Percentiles rank a stretch among this genome's conserved stretches.
phyloP scores from a whole-genome alignment of 495 filamentous ascomycete genomes.

The Xylaria sp. region DNA sequence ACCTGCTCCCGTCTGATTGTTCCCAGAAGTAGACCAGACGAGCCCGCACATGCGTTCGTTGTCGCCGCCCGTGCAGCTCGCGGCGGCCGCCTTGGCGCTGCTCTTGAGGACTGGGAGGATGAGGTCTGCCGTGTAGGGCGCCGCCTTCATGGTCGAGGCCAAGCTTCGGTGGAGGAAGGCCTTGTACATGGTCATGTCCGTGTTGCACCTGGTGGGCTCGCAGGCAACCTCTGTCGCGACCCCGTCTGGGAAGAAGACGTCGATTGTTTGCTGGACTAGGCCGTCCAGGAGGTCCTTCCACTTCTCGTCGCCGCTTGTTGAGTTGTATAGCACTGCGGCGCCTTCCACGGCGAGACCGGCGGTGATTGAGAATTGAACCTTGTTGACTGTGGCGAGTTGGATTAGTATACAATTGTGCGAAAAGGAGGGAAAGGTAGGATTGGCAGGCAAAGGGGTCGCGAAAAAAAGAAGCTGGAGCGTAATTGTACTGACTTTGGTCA shows the following conservation, averaged over 20 bases:
- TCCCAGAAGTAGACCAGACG: conserved; percentile 61
- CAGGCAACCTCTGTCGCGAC: conserved; percentile 66
- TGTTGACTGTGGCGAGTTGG: conserved; percentile 44
- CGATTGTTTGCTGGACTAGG: conserved; percentile 60
- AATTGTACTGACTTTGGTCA: conserved; percentile 35
- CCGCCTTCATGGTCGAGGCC: conserved; percentile 68
- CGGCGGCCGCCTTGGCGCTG: conserved; percentile 70
- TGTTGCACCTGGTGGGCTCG: conserved; percentile 65
- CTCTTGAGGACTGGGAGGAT: conserved; percentile 70
- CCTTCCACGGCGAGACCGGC: conserved; percentile 70
- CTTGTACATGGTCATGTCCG: conserved; percentile 79
- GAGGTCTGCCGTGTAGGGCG: conserved; percentile 64
- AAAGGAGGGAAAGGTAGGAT: neutral
- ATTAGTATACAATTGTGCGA: neutral
- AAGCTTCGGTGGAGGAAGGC: conserved; percentile 78
- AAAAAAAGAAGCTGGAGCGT: neutral
- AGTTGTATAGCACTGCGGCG: conserved; percentile 71
- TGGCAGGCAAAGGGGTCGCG: neutral
- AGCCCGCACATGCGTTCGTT: conserved; percentile 69
- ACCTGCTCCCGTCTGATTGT: conserved; percentile 45
- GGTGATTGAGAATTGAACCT: conserved; percentile 70
- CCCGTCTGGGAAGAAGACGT: conserved; percentile 63
- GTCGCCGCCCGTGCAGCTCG: conserved; percentile 65
- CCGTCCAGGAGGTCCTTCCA: conserved; percentile 65
- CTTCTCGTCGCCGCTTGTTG: conserved; percentile 58